Base-by-base conservation (phyloP, 192 early-diverging fungal genomes). In the Coemansia guatemalensis region DNA sequence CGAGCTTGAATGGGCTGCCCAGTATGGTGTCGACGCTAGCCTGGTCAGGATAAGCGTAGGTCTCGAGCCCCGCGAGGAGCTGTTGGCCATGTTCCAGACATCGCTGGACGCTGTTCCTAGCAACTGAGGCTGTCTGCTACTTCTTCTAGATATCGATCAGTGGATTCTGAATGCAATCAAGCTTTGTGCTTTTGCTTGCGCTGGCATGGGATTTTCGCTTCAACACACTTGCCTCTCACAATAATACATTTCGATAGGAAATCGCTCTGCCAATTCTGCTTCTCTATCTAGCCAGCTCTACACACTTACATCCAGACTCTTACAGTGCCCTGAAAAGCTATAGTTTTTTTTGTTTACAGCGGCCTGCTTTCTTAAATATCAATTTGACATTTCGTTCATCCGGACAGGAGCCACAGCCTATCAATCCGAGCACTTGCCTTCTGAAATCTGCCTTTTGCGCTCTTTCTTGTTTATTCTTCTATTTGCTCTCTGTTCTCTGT, bases 1-100 rank as follows among this genome's bases (percentile, higher is more conserved):
- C 26, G 96, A 98, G 75, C 78, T 97, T 17, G 95, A 97, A 25
- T 98, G 96, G 96, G 96, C 93, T 18, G 85, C 81, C 2, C 67
- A 84, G 57, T 97, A 71, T 71, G 92, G 92, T 30, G 93, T 98
- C 48, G 69, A 74, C 5, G 71, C 85, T 9, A 69, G 89, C 49
- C 74, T 98, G 21, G 79, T 98, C 56, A 85, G 96, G 39, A 85
- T 96, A 26, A 94, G 92, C 70, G 89, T 98, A 27, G 96, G 96
- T 4, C 73, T 95, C 22, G 96, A 98, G 82, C 83, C 89, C 39
- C 35, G 50, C 11, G 87, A 90, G 8, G 82, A 73, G 39, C 70
- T 98, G 67, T 51, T 95, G n/a, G 53, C 63, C 3, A 83, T 85
- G 69, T 94, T 98, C 80, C 71, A 84, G 60, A 68, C 76, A 3